These are phyloP conservation scores for Xerocomus potaroensis DNA, from an alignment of 768 basidiomycete species.

Conservation along the genomic window DNA sequence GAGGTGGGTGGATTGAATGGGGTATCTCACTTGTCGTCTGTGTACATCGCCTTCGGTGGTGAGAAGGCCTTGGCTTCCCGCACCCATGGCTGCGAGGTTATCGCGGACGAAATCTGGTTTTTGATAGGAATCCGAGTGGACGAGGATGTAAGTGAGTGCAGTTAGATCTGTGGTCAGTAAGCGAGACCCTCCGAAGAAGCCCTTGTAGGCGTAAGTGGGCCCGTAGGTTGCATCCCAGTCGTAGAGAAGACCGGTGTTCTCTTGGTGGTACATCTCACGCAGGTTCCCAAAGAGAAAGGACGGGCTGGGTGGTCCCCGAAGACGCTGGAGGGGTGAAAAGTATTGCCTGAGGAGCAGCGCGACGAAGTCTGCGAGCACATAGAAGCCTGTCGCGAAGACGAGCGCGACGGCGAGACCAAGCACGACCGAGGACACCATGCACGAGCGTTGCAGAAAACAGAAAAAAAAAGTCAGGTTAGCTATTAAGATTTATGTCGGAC, in stretches of 20 bases:
- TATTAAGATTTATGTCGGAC: not conserved
- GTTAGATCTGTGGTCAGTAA: conserved; percentile 57
- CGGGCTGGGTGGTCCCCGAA: conserved; percentile 43
- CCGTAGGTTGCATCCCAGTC: conserved; percentile 47
- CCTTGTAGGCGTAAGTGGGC: conserved; percentile 47
- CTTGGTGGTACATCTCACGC: conserved; percentile 51
- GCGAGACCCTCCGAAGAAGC: conserved; percentile 48
- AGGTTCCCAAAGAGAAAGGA: conserved; percentile 53
- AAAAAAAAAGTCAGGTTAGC: too few relatives aligned
- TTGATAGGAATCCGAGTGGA: conserved; percentile 52
- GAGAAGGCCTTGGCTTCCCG: conserved; percentile 45
- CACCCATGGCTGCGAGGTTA: conserved; percentile 47
- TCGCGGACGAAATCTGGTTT: conserved; percentile 59
- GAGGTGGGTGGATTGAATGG: not conserved
- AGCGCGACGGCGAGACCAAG: conserved; percentile 7
- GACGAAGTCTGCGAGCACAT: conserved; percentile 35
- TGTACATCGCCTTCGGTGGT: conserved; percentile 55
- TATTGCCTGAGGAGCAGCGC: conserved; percentile 41
- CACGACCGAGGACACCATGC: conserved; percentile 2
- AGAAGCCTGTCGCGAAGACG: conserved; percentile 17
- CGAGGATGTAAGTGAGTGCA: conserved; percentile 56
- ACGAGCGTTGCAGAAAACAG: too few relatives aligned
- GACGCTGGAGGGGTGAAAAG: conserved; percentile 44
- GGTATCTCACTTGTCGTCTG: conserved; percentile 40
- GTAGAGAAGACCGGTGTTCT: conserved; percentile 47